Evolutionary conservation across 352 stramenopile species (phyloP).

Genomic region (Globisporangium viniferum): DNA sequence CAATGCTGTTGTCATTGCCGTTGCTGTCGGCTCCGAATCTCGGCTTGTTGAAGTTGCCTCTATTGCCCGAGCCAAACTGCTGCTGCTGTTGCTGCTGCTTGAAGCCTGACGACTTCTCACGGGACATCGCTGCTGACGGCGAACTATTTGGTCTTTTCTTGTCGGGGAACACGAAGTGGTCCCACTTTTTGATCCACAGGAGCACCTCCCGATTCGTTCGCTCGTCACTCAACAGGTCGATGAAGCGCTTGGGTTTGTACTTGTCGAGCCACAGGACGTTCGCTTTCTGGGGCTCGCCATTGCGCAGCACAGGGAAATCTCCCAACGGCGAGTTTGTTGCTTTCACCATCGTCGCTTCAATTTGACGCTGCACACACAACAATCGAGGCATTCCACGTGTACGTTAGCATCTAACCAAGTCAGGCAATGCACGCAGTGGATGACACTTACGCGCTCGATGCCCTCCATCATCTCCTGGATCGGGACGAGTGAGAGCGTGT

Average conservation of each 20-base stretch:
- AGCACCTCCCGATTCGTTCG: constrained; percentile 96
- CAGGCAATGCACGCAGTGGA: background rate
- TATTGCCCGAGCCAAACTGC: constrained; percentile 11
- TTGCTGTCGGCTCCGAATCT: constrained; percentile 6
- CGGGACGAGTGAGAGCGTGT: constrained; percentile 34
- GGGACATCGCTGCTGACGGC: background rate
- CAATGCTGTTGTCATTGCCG: constrained; percentile 6
- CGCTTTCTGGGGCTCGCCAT: constrained; percentile 13
- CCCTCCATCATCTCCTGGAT: constrained; percentile 56
- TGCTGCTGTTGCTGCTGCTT: background rate
- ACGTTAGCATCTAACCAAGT: background rate
- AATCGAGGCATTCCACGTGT: background rate
- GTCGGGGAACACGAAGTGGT: constrained; percentile 92
- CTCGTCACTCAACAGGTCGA: constrained; percentile 96
- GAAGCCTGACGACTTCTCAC: constrained; percentile 9
- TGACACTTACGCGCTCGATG: constrained; percentile 42
- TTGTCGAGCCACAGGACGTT: constrained; percentile 95
- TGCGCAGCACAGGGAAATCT: background rate
- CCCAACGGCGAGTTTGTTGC: constrained; percentile 12
- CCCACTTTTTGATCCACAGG: constrained; percentile 93
- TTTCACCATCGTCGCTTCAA: constrained; percentile 50
- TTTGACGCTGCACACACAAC: constrained; percentile 45
- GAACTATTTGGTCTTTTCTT: constrained; percentile 32
- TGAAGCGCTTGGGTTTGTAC: constrained; percentile 93
- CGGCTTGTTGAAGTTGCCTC: background rate